Evolutionary conservation across 2,329 filamentous ascomycete genomes (phyloP), one percentile per base, ranked within the genome.

Genomic region (Furcasterigmium furcatum): DNA sequence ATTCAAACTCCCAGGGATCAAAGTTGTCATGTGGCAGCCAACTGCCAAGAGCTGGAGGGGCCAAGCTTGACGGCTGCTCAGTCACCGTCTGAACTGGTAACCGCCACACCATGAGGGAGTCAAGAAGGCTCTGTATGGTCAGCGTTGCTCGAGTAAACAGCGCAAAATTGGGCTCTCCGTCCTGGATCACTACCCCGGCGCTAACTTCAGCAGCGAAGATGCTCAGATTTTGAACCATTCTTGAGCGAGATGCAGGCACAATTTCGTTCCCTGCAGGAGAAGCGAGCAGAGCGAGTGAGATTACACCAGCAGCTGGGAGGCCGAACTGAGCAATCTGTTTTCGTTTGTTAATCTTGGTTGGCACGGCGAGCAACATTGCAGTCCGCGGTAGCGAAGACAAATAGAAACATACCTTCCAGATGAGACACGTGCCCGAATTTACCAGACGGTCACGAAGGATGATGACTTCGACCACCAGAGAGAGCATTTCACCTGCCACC

Each of bases 1-100:
- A 47, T 32, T 54, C 52, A 35, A 54, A 54, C 13, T 52, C 52
- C 52, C 52, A 54, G 5, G 43, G 38, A 18, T 52, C 35, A 12
- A 45, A 41, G n/a, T 49, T 45, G 14, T 45, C 21, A 20, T 46
- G n/a, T 45, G 16, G 47, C 44, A 38, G 44, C 49, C 52, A 47
- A 54, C 13, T 27, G 27, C 13, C 47, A 43, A 5, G 43, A 22
- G 25, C 18, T 16, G 7, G 16, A 19, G 4, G 32, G 13, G 5
- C 27, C 22, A 5, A 41, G 22, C 7, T 44, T 32, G 8, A 10
- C 16, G 20, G 40, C 14, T 32, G 40, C n/a, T 34, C 27, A 13
- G 7, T 6, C 16, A 38, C 14, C 16, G 30, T 18, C 22, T n/a
- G n/a, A n/a, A 38, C n/a, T 14, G 45, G 25, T 3, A 32, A 43